phyloP scores from a whole-genome alignment of 1,139 yeast genomes.

The Pichia sp. region DNA sequence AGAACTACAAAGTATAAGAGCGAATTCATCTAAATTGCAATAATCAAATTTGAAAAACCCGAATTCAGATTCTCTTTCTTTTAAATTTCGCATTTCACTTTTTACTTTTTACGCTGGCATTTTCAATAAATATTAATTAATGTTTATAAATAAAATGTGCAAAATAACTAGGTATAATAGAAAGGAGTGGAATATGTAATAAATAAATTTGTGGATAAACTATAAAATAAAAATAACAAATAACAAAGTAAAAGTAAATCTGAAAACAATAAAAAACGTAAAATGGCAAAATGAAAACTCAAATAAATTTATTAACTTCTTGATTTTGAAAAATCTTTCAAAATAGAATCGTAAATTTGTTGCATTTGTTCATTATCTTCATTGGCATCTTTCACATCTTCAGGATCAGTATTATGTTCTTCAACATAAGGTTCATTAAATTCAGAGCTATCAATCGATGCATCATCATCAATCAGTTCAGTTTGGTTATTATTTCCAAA shows the following conservation, averaged over 20 bases:
- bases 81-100: background rate
- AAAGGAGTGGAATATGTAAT: background rate
- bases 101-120: background rate
- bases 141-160: background rate
- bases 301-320: background rate
- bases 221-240: background rate
- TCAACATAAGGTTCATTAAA: slow-evolving; percentile 2
- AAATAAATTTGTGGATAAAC: background rate
- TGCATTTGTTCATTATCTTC: slow-evolving; percentile 1
- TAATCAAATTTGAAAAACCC: background rate
- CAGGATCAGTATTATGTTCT: background rate
- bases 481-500: background rate
- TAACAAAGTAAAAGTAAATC: background rate
- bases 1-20: background rate
- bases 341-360: slow-evolving; percentile 19
- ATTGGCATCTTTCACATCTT: background rate
- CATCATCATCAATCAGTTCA: slow-evolving; percentile 5
- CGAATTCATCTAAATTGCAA: background rate
- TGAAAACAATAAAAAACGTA: background rate
- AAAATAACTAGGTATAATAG: background rate
- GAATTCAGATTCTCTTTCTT: background rate
- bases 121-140: background rate
- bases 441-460: slow-evolving; percentile 11
- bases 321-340: slow-evolving; percentile 9
- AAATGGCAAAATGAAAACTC: too few species aligned